Percentiles rank a stretch among this genome's conserved stretches.
Conservation (phyloP, 129 eudicot species). For the Artemisia annua region DNA sequence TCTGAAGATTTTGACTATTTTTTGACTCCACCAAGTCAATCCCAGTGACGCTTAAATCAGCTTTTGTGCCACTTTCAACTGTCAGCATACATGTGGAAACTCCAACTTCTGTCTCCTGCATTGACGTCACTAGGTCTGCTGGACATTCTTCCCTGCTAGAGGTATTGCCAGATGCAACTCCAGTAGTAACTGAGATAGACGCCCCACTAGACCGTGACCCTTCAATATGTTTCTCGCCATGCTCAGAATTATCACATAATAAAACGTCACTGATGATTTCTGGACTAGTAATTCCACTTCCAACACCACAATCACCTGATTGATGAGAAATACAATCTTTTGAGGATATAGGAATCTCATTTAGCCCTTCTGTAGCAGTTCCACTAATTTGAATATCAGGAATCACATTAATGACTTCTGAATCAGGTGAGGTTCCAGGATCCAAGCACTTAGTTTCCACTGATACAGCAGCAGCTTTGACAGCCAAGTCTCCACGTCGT, state of each 20-base stretch:
- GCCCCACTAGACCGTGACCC: constrained; percentile 32
- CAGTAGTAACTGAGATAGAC: constrained; percentile 22
- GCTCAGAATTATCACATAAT: constrained; percentile 13
- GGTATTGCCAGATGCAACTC: constrained; percentile 29
- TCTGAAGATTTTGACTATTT: constrained; percentile 33
- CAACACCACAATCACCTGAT: constrained; percentile 30
- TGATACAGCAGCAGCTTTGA: neutral
- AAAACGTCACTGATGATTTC: constrained; percentile 38
- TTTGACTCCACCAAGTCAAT: constrained; percentile 38
- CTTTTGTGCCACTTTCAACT: constrained; percentile 37
- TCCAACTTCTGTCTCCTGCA: constrained; percentile 27
- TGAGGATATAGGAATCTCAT: constrained; percentile 20
- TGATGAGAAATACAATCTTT: constrained; percentile 39
- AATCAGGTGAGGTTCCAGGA: constrained; percentile 92
- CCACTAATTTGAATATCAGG: constrained; percentile 47
- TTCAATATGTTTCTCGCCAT: constrained; percentile 19
- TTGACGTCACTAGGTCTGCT: constrained; percentile 16
- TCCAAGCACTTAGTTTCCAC: constrained; percentile 51
- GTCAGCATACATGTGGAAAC: constrained; percentile 25
- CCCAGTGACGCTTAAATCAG: constrained; percentile 33
- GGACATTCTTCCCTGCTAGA: constrained; percentile 34
- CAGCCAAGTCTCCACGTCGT: constrained; percentile 18
- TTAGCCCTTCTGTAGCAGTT: constrained; percentile 36
- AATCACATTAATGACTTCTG: constrained; percentile 77
- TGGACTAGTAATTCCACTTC: constrained; percentile 43